Percentiles rank a stretch among this genome's conserved stretches.
Conservation (phyloP, 2,329 filamentous ascomycete species). For the Exophiala xenobiotica region DNA sequence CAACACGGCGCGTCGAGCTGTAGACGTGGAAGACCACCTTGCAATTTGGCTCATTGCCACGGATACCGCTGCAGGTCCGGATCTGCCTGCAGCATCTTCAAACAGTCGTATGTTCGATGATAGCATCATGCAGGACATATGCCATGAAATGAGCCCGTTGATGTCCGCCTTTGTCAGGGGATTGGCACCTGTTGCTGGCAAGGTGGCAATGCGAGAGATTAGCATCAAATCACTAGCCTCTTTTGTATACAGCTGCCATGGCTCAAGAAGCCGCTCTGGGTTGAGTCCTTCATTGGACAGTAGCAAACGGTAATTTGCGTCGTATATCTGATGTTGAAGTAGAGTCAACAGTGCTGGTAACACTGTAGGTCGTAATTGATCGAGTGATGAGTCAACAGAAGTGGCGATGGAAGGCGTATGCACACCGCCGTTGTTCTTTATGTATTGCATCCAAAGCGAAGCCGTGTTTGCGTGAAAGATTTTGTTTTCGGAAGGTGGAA, state of each 20-base stretch:
- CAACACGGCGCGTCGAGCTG: conserved; percentile 49
- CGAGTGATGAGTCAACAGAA: background rate
- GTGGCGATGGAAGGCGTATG: background rate
- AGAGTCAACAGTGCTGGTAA: background rate
- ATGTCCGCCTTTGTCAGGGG: background rate
- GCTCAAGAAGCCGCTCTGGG: background rate
- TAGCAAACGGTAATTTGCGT: background rate
- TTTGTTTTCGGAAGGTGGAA: background rate
- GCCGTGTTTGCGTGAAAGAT: background rate
- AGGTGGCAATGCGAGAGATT: background rate
- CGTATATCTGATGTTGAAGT: background rate
- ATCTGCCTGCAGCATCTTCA: background rate
- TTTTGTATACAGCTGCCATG: background rate
- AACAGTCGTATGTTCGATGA: background rate
- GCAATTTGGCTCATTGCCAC: conserved; percentile 48
- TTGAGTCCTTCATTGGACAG: background rate
- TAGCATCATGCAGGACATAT: conserved; percentile 3
- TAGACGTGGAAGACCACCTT: conserved; percentile 50
- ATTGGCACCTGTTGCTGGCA: background rate
- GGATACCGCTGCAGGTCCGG: background rate
- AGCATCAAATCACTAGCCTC: background rate
- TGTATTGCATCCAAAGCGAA: background rate
- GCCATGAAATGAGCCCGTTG: background rate
- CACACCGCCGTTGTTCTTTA: background rate
- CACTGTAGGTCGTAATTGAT: background rate